Evolutionary conservation across 2,329 filamentous ascomycete genomes (phyloP), one percentile per base, ranked within the genome.

Genomic region (Trichoderma guizhouense): DNA sequence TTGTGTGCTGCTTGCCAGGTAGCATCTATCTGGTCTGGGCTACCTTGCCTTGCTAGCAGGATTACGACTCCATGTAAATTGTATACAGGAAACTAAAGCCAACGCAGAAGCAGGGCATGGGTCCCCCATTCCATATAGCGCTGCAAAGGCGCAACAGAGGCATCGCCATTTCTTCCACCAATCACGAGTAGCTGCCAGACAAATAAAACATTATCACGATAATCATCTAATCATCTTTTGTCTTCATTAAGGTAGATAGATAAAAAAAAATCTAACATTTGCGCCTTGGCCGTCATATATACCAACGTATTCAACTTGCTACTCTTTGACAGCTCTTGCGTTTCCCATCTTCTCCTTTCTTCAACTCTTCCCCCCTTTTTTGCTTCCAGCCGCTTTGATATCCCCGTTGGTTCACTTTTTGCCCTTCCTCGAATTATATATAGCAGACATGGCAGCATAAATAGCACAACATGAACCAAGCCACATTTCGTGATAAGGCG

Each of bases 131-230:
- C 53, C 53, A 18, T 18, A 14, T 28, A 57, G 53, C 24, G 53
- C 53, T 18, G 61, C 61, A 63, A 14, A 47, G 36, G 14, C 28
- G 14, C 18, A 47, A 39, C 26, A 32, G 14, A 24, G 53, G 53
- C 26, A 57, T 57, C 26, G 39, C 36, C 36, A 34, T 18, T 47
- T 69, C 55, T 69, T 69, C 66, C 66, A 61, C 66, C 66, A 69
- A 61, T 69, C 36, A 51, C n/a, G 36, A n/a, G 36, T 5, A 12
- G 12, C 21, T n/a, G 15, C 26, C 8, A 18, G n/a, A n/a, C 11
- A 21, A 24, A 34, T 12, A 26, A 34, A 24, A 11, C 47, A 12
- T 24, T 5, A 14, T 53, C 32, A n/a, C 34, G 14, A 39, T 60
- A 26, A n/a, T 32, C 26, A 24, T 30, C 24, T 30, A 9, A 43